Evolutionary conservation across 2,329 filamentous ascomycete species (phyloP), one percentile per base, ranked within the genome.

Genomic region (Aquanectria penicillioides): DNA sequence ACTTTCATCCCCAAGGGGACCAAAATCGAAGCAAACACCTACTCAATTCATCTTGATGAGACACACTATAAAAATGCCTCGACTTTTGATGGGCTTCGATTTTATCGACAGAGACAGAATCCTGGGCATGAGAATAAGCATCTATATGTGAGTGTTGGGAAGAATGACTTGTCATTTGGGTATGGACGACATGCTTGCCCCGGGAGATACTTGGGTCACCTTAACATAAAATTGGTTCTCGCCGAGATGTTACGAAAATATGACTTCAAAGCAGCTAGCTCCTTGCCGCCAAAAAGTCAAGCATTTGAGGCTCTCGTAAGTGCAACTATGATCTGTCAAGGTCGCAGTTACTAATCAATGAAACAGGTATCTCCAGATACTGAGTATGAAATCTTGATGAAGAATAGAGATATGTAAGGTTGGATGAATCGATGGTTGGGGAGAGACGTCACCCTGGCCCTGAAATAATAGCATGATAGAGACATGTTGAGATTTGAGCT

Each of bases 221-320:
- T 47, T 11, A 47, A 47, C 28, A 47, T 47, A n/a, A 47, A 47
- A 12, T 25, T 47, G 4, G 28, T 47, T 3, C 23, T 47, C 11
- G 43, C 43, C 6, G 43, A 47, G 25, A 22, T 47, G 9, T 18
- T 47, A 4, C 43, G 43, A 20, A 33, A 34, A n/a, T 47, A 47
- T 22, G 43, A 47, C 18, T 34, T 47, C 18, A 47, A 47, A 18
- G 17, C 28, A 9, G 17, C 12, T 4, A n/a, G 20, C 34, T 11
- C 15, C 10, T 8, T 23, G 10, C 12, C 28, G 25, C 43, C 43
- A 13, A 22, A 33, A 3, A 47, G 43, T 18, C 28, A 47, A 20
- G 43, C 43, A 33, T 47, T 47, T 18, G 43, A 47, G 17, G 43
- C 43, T n/a, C 26, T 47, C 15, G 43, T 47, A n/a, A 47, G 43